Evolutionary conservation across 495 filamentous ascomycete genomes (phyloP).

Genomic region (Arthonia radiata): DNA sequence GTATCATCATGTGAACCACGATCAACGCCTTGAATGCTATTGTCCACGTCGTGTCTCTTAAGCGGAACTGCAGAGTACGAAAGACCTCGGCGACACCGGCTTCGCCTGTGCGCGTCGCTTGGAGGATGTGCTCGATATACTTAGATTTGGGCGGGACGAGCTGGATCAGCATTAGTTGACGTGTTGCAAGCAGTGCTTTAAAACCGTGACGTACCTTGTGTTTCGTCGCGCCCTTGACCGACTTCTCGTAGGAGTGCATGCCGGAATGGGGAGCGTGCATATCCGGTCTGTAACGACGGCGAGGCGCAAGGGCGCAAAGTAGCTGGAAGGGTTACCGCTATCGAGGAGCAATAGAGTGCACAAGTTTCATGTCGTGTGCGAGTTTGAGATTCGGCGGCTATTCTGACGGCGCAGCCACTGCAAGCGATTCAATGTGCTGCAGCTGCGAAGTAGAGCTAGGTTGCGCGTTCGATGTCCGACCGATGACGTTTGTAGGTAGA

Average conservation of each 20-base stretch:
- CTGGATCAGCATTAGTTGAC: slow-evolving; percentile 17
- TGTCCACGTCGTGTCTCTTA: slow-evolving; percentile 95
- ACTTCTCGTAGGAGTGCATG: slow-evolving; percentile 80
- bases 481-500: too few relatives aligned
- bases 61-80: slow-evolving; percentile 58
- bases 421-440: too few relatives aligned
- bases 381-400: too few relatives aligned
- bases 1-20: slow-evolving; percentile 88
- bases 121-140: slow-evolving; percentile 94
- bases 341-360: too few relatives aligned
- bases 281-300: too few relatives aligned
- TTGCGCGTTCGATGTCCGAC: too few relatives aligned
- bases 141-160: slow-evolving; percentile 95
- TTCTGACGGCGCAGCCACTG: too few relatives aligned
- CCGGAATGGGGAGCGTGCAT: too few relatives aligned
- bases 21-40: slow-evolving; percentile 90
- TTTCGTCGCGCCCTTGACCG: slow-evolving; percentile 80
- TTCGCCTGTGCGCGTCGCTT: slow-evolving; percentile 87
- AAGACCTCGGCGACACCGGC: slow-evolving; percentile 93
- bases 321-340: too few relatives aligned
- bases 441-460: too few relatives aligned
- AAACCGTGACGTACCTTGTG: slow-evolving; percentile 42
- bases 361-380: too few relatives aligned
- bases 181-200: slow-evolving; percentile 3
- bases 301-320: too few relatives aligned